Conservation (phyloP, 2,329 filamentous ascomycete species). For the Stachybotrys elegans region DNA sequence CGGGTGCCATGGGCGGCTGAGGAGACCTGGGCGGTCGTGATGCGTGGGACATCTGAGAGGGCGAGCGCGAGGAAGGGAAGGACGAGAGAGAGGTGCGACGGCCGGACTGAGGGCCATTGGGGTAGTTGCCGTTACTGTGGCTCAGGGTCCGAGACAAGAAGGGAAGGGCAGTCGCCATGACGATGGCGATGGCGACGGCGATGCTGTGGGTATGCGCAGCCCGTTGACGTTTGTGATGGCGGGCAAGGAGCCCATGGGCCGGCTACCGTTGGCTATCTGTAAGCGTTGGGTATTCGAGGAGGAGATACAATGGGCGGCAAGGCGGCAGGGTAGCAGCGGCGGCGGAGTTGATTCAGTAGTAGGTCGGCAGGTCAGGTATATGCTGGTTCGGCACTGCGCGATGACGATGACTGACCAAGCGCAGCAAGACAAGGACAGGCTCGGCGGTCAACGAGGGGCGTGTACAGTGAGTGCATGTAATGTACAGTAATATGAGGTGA, state of each 20-base stretch:
- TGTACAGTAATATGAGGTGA: too few species aligned
- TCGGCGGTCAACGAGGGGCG: too few species aligned
- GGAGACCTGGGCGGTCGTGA: constrained; percentile 52
- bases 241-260: not conserved
- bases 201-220: constrained; percentile 6
- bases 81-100: constrained; percentile 58
- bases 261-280: too few species aligned
- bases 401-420: too few species aligned
- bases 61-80: constrained; percentile 54
- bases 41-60: constrained; percentile 51
- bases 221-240: constrained; percentile 6
- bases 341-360: too few species aligned
- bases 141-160: constrained; percentile 33
- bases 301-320: too few species aligned
- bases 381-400: too few species aligned
- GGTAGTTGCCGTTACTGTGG: constrained; percentile 28
- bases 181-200: not conserved
- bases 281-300: too few species aligned
- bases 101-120: constrained; percentile 24
- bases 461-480: too few species aligned
- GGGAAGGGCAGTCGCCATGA: constrained; percentile 38
- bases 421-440: too few species aligned
- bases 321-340: too few species aligned
- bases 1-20: constrained; percentile 40
- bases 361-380: too few species aligned